Conservation (phyloP, 164 flowering plant genomes). For the Stephania cephalantha region DNA sequence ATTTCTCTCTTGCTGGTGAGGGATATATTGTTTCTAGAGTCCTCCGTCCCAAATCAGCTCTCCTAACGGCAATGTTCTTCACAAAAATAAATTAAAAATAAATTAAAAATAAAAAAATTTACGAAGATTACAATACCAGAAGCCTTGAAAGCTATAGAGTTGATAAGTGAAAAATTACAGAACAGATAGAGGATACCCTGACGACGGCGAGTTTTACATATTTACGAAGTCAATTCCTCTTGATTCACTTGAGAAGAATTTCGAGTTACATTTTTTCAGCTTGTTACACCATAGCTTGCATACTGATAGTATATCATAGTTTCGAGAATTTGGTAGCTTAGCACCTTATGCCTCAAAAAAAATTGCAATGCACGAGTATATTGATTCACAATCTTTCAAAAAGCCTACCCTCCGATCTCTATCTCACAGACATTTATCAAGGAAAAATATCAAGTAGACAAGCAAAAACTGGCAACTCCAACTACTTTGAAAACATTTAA, state of each 20-base stretch:
- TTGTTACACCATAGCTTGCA: not conserved
- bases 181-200: not conserved
- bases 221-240: not conserved
- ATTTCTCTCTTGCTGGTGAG: constrained; percentile 24
- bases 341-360: not conserved
- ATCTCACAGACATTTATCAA: not conserved
- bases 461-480: not conserved
- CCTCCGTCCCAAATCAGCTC: constrained; percentile 73
- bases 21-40: constrained; percentile 72
- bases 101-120: constrained; percentile 1
- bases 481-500: not conserved
- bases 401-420: not conserved
- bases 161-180: not conserved
- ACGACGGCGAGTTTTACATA: not conserved
- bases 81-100: constrained; percentile 6
- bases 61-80: constrained; percentile 90
- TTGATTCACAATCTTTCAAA: not conserved
- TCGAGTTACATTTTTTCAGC: not conserved
- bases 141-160: not conserved
- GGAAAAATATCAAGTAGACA: not conserved
- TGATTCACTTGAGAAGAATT: not conserved
- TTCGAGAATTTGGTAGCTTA: not conserved
- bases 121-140: not conserved
- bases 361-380: not conserved
- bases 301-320: not conserved